phyloP scores from a whole-genome alignment of 108 stramenopile genomes.

The Craspedostauros australis region DNA sequence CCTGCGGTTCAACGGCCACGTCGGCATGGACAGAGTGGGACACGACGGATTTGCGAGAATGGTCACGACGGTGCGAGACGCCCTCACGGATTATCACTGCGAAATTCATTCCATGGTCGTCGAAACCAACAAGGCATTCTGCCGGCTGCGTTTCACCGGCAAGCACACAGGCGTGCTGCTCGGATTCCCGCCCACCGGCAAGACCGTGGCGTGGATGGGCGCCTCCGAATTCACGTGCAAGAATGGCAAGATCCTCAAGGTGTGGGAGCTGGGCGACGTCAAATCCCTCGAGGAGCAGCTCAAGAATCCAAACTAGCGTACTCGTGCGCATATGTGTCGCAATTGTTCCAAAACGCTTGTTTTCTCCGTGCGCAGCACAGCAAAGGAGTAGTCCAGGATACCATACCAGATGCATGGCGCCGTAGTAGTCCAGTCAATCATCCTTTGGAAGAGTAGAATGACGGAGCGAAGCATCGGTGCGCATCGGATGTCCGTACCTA shows the following conservation, averaged over 20 bases:
- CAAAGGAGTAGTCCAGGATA: no score
- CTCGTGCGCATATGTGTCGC: no score
- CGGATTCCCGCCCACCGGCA: constrained; percentile 46
- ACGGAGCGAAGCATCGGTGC: no score
- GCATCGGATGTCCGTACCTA: no score
- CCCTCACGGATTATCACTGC: constrained; percentile 48
- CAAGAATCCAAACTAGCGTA: not conserved
- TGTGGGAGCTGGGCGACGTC: constrained; percentile 61
- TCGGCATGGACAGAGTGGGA: constrained; percentile 48
- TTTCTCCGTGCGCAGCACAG: no score
- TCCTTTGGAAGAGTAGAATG: no score
- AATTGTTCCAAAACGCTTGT: no score
- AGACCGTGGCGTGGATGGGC: constrained; percentile 46
- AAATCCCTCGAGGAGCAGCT: constrained; percentile 48
- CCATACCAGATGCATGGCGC: no score
- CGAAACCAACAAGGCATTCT: constrained; percentile 53
- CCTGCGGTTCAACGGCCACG: constrained; percentile 48
- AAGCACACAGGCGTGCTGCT: constrained; percentile 40
- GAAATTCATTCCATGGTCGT: constrained; percentile 60
- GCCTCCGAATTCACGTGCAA: constrained; percentile 52
- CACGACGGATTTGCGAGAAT: constrained; percentile 51
- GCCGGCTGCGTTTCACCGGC: constrained; percentile 46
- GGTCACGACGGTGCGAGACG: constrained; percentile 40
- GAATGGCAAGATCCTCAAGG: constrained; percentile 44
- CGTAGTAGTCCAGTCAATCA: no score